Evolutionary conservation across 768 basidiomycete genomes (phyloP), one percentile per base, ranked within the genome.

Genomic region (Phaeotremella skinneri): DNA sequence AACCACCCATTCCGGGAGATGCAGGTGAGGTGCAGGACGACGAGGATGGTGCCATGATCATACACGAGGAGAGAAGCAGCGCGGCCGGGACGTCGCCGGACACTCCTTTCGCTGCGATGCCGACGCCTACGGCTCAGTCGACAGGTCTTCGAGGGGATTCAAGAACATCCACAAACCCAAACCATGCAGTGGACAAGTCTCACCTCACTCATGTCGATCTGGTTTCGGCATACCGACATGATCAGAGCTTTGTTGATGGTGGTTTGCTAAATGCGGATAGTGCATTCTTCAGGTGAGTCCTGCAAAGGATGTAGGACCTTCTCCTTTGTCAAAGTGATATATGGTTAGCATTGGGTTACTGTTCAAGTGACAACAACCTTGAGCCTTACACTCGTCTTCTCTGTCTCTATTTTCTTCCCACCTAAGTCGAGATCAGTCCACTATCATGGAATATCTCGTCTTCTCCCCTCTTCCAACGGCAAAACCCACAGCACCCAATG

Each of bases 371-470:
- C 41, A n/a, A 56, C n/a, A 20, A 29, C 16, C 11, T 13, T 5
- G 17, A 9, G n/a, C 11, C 30, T 25, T 5, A 7, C 7, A 39
- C 34, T 39, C 14, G 52, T 11, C 41, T 37, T 13, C n/a, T 17
- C 9, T 34, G 9, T 25, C 9, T 26, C 11, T 53, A 13, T 39
- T 20, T 37, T 6, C 31, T 25, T 37, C 9, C 6, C 16, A 20
- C 29, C n/a, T n/a, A n/a, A n/a, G n/a, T n/a, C n/a, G n/a, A n/a
- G n/a, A n/a, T n/a, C n/a, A 17, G 47, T 4, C 30, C 42, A 30
- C 57, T 50, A 50, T 52, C 32, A 64, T 64, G 63, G 63, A 64
- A 47, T 64, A 57, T 32, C 59, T 64, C 9, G 47, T 54, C 42
- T 47, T 64, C 41, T 64, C 63, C 5, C 63, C 63, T 16, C 37